Conservation (phyloP, 768 basidiomycete species). For the Tulasnella sp. region DNA sequence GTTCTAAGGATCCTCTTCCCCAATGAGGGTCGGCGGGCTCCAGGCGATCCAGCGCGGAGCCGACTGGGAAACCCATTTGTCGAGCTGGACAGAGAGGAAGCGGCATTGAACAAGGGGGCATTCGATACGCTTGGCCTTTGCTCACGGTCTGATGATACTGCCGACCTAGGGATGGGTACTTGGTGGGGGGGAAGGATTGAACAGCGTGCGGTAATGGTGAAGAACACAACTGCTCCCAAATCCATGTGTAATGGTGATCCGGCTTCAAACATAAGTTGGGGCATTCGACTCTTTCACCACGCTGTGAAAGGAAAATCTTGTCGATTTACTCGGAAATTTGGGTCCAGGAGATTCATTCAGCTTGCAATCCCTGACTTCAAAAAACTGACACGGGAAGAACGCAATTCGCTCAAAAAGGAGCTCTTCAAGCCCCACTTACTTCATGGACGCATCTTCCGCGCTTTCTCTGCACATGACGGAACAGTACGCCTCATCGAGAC, state of each 20-base stretch:
- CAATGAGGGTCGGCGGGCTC: neutral
- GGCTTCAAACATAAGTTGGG: neutral
- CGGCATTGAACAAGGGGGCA: constrained; percentile 39
- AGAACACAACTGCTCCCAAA: neutral
- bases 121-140: constrained; percentile 46
- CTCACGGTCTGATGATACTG: constrained; percentile 31
- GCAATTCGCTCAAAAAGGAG: constrained; percentile 37
- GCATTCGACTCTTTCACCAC: constrained; percentile 49
- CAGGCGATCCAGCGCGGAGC: neutral
- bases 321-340: constrained; percentile 58
- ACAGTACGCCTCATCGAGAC: constrained; percentile 54
- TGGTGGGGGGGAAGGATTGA: constrained; percentile 63
- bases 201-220: constrained; percentile 18
- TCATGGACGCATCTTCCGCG: constrained; percentile 52
- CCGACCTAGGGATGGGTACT: constrained; percentile 14
- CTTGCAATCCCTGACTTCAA: constrained; percentile 13
- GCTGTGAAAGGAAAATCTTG: constrained; percentile 52
- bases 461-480: constrained; percentile 59
- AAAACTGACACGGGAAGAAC: neutral
- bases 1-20: constrained; percentile 32
- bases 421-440: constrained; percentile 58
- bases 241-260: neutral
- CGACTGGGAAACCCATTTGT: constrained; percentile 42
- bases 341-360: constrained; percentile 54
- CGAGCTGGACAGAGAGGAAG: constrained; percentile 58